Evolutionary conservation across 106 monocot species (phyloP), one percentile per base, ranked within the genome.

Genomic region (Agapanthus africanus): DNA sequence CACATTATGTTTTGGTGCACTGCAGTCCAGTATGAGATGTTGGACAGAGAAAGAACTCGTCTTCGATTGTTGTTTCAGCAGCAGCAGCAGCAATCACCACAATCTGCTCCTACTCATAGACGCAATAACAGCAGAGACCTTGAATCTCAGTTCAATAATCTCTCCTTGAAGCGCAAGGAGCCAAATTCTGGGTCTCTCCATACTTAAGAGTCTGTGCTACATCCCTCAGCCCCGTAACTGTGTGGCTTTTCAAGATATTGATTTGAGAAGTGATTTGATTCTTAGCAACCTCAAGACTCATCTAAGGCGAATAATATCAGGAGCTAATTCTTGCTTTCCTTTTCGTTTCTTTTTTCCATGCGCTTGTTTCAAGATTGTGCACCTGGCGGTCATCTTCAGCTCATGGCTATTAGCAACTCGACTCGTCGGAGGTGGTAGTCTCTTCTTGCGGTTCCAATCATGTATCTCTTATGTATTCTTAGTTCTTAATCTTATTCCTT

Each of bases 21-120:
- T 81, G 74, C 87, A 99, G 99, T 85, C 59, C 93, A 99, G 67
- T 87, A 99, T 66, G 99, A 99, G 76, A 99, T 87, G 87, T 78
- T 99, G 75, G 93, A 99, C 65, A 77, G 81, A 69, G 99, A 99
- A 72, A 83, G 90, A 54, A 78, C 80, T 70, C 89, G 90, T 39
- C 77, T 99, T 13, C 71, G 83, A 49, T 39, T 67, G 31, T 69
- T 90, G 7, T 75, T 77, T 70, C 88, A 81, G 38, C 88, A 88
- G 44, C n/a, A n/a, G n/a, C n/a, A n/a, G n/a, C 87, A 79, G 21
- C 77, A 77, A 33, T 72, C 74, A 35, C 76, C 64, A 32, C 67
- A 68, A 32, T 54, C 65, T 33, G 76, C 88, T 38, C 69, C 69
- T 54, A 59, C 46, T n/a, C 84, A 85, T 46, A 67, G 63, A 37